phyloP scores from a whole-genome alignment of 164 flowering plant genomes.

The Dillenia turbinata region DNA sequence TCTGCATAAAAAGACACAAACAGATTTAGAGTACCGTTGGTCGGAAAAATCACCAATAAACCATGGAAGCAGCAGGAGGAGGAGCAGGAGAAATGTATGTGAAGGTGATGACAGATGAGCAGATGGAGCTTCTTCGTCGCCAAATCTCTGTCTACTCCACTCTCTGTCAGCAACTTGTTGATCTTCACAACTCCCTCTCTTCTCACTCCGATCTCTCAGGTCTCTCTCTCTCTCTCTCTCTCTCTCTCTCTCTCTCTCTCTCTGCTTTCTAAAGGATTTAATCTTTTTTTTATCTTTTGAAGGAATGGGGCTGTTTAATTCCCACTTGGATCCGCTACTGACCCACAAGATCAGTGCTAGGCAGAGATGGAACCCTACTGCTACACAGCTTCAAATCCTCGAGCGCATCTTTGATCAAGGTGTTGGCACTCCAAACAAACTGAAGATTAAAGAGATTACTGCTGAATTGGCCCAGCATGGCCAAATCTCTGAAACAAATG shows the following conservation, averaged over 20 bases:
- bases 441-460: slow-evolving; percentile 66
- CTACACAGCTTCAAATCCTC: slow-evolving; percentile 88
- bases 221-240: slow-evolving; percentile 14
- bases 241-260: background rate
- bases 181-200: slow-evolving; percentile 63
- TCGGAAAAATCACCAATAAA: no score
- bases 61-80: no score
- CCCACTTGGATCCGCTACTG: slow-evolving; percentile 81
- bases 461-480: slow-evolving; percentile 77
- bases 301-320: slow-evolving; percentile 80
- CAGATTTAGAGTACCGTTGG: no score
- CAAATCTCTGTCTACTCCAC: slow-evolving; percentile 77
- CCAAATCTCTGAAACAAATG: slow-evolving; percentile 85
- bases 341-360: slow-evolving; percentile 79
- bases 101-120: slow-evolving; percentile 95
- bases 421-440: slow-evolving; percentile 92
- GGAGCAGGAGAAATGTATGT: slow-evolving; percentile 16
- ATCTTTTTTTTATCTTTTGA: slow-evolving; percentile 13
- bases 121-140: slow-evolving; percentile 60
- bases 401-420: slow-evolving; percentile 90
- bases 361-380: slow-evolving; percentile 96
- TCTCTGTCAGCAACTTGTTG: slow-evolving; percentile 76
- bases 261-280: background rate
- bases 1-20: no score
- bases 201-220: slow-evolving; percentile 64